Base-by-base conservation (phyloP, 108 stramenopile genomes). In the Nitzschia sp. region DNA sequence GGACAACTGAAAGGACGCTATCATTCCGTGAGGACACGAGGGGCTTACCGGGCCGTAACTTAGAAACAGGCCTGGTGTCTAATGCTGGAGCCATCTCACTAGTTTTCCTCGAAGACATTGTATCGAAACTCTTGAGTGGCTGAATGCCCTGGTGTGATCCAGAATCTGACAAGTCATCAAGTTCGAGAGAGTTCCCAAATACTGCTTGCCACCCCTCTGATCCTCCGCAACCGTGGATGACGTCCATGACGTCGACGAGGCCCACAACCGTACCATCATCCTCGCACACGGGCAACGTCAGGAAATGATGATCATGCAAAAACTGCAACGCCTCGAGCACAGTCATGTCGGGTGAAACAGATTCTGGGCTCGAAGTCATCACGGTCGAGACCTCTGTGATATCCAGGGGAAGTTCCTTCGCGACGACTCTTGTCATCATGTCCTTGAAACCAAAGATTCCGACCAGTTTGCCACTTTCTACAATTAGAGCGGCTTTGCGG, bases 371-470 rank as follows among this genome's bases (percentile, higher is more conserved):
- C 5, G 91, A 87, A 16, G 97, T 97, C 97, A 97, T 97, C n/a
- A 96, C 91, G 44, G 63, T 65, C 0, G 86, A 77, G 11, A 94
- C 88, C 25, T 88, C 41, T 3, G 96, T 97, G 50, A 57, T 30
- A 45, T 94, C 91, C 57, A 95, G 36, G 17, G 81, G 67, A 16
- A 92, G 66, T 44, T 83, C 91, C 79, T 95, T 94, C 0, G 95
- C 89, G 41, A 97, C 76, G 15, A 89, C 96, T n/a, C 95, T 74
- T 22, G 67, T 87, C 84, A 97, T 92, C 85, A 97, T 84, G 66
- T 97, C 96, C 71, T 94, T 97, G 72, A 96, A 96, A 1, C 92
- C 93, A 72, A 97, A 87, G 45, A 97, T 94, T 23, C 96, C 96
- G 62, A 92, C 90, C 53, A 97, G 67, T 6, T 27, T 25, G 3